Base-by-base conservation (phyloP, 192 early-diverging fungal species). In the Coemansia sp. region DNA sequence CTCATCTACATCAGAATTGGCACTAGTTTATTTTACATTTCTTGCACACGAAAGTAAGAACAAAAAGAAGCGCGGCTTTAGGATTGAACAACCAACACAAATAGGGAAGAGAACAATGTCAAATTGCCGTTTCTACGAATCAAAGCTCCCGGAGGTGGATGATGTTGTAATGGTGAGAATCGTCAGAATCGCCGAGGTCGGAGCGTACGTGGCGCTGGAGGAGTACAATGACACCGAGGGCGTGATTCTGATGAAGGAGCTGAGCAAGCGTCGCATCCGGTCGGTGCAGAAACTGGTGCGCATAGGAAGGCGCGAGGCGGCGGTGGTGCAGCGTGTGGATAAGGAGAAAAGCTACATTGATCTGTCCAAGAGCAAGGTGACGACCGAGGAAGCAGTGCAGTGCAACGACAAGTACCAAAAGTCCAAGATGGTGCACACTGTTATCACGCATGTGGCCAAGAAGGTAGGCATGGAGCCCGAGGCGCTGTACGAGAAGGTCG, bases 321-420 rank as follows among this genome's bases (percentile, higher is more conserved):
- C 94, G 26, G 90, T 94, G 21, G 96, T 98, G 5, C 86, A 95
- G 71, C 85, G 96, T 68, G 96, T 99, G 8, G 97, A 99, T 84
- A 91, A 93, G 84, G 96, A 96, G 76, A 99, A 98, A 81, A 94
- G 96, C 37, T 99, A 99, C 84, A 99, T 99, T 79, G 97, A 99
- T 83, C 77, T 99, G 74, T 96, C 95, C 8, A 99, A 99, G 88
- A 89, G 94, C 75, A 87, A 92, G 68, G 94, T 95, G 45, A 88
- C 89, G 15, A 86, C 91, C 11, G 95, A 96, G 71, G 96, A 99
- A 68, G 87, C 93, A 18, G 85, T 85, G 42, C 89, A 92, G 75
- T 97, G 95, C 80, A 92, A 95, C 72, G 96, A 98, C 67, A 91
- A 90, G 74, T 98, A 88, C 87, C 91, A 91, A 74, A 97, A 96